Base-by-base conservation (phyloP, 352 stramenopile genomes). In the Globisporangium yorkense region DNA sequence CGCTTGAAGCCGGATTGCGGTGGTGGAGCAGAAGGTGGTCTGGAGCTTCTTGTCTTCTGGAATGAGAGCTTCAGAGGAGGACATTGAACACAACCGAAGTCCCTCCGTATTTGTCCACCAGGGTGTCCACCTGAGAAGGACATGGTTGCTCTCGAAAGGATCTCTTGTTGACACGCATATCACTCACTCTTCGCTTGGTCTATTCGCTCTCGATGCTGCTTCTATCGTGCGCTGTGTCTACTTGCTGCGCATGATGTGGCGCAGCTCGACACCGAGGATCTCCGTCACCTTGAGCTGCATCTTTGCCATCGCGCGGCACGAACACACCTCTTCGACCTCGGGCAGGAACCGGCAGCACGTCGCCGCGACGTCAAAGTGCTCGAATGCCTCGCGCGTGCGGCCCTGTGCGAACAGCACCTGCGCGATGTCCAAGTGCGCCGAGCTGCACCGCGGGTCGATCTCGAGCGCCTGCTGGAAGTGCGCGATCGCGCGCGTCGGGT, bases 361-460 rank as follows among this genome's bases (percentile, higher is more conserved):
- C 13, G 78, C 75, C 9, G 84, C 83, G 20, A 65, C 41, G 33
- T 89, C 79, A 63, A 92, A 94, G 56, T 94, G 84, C 54, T 68
- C 61, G 55, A 92, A 88, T 18, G 84, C 82, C 47, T 92, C 78
- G 35, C 56, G 50, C 33, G 82, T 87, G 35, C 74, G 77, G 24
- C 84, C 84, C 59, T 94, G 84, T 18, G 84, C 84, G 51, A 94
- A 94, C 8, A 92, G 72, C 55, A 94, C 84, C 52, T 94, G 84
- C 20, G 84, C 84, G 48, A 94, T 88, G 64, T 94, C 84, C 51
- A 94, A 59, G 62, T 94, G 84, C 16, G 81, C 82, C 33, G 84
- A 90, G 52, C 77, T 89, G 64, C 84, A 92, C 45, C 77, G 80
- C 56, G 75, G 69, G 53, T 94, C 84, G 50, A 94, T 77, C 56